Conservation (phyloP, 2,329 filamentous ascomycete species). For the Eutypa lata region DNA sequence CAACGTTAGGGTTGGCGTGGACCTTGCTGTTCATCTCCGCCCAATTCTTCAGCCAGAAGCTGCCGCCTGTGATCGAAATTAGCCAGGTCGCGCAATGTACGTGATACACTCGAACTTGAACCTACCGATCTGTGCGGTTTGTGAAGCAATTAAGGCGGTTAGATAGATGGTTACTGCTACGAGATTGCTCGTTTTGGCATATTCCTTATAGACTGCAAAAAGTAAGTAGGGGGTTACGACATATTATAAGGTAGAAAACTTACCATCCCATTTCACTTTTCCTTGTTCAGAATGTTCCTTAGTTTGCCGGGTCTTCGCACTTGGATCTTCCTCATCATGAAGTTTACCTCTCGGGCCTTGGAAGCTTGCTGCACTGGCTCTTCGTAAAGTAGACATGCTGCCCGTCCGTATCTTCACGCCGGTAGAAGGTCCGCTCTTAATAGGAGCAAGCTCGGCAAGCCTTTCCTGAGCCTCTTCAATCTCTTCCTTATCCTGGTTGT, state of each 20-base stretch:
- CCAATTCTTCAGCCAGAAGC: slow-evolving; percentile 93
- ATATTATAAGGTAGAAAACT: slow-evolving; percentile 9
- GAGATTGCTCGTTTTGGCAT: slow-evolving; percentile 91
- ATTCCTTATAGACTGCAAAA: slow-evolving; percentile 74
- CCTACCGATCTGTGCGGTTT: slow-evolving; percentile 76
- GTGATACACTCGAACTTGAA: slow-evolving; percentile 12
- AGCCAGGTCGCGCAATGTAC: slow-evolving; percentile 14
- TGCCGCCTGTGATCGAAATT: slow-evolving; percentile 54
- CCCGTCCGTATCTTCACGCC: slow-evolving; percentile 57
- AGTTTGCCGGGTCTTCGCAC: slow-evolving; percentile 74
- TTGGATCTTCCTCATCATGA: slow-evolving; percentile 75
- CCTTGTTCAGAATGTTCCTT: slow-evolving; percentile 92
- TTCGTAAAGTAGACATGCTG: slow-evolving; percentile 78
- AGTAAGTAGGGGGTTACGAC: slow-evolving; percentile 7
- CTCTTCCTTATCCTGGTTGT: slow-evolving; percentile 57
- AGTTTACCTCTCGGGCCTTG: slow-evolving; percentile 80
- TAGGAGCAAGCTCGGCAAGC: slow-evolving; percentile 71
- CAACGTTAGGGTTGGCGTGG: slow-evolving; percentile 70
- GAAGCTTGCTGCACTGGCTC: slow-evolving; percentile 90
- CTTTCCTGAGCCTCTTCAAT: slow-evolving; percentile 77
- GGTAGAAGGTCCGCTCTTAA: slow-evolving; percentile 52
- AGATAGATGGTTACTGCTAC: slow-evolving; percentile 80
- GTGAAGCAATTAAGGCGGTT: slow-evolving; percentile 70
- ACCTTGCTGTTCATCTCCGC: slow-evolving; percentile 70
- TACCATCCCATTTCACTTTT: slow-evolving; percentile 87